These are phyloP conservation scores for Psilocybe sp. DNA, from an alignment of 768 basidiomycete species.

Conservation along the genomic window DNA sequence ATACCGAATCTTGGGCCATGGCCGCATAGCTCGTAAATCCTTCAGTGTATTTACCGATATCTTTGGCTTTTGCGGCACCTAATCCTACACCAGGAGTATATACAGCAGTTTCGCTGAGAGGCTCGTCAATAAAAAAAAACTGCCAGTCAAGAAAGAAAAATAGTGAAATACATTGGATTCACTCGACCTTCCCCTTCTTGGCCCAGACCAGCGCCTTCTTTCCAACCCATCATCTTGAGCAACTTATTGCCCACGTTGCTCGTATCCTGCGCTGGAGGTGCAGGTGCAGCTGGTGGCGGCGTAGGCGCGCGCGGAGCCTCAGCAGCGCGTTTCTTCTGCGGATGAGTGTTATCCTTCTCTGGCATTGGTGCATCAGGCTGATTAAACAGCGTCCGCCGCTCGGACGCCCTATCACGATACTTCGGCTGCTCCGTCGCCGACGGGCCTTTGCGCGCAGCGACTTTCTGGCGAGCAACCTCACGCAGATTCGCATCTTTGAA, in stretches of 20 bases:
- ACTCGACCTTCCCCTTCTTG: slow-evolving; percentile 79
- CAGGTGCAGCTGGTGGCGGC: slow-evolving; percentile 44
- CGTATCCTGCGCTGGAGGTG: slow-evolving; percentile 77
- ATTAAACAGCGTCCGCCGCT: slow-evolving; percentile 86
- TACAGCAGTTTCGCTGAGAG: slow-evolving; percentile 69
- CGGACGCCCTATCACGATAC: slow-evolving; percentile 94
- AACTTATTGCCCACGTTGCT: slow-evolving; percentile 90
- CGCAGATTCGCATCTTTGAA: slow-evolving; percentile 69
- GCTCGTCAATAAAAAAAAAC: slow-evolving; percentile 6
- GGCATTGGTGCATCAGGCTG: slow-evolving; percentile 84
- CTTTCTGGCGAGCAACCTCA: slow-evolving; percentile 73
- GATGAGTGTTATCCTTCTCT: slow-evolving; percentile 34
- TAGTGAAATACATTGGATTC: slow-evolving; percentile 72
- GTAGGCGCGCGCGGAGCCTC: slow-evolving; percentile 58
- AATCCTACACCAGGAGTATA: slow-evolving; percentile 88
- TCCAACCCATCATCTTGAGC: slow-evolving; percentile 98
- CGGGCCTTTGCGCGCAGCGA: slow-evolving; percentile 38
- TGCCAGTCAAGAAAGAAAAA: not conserved
- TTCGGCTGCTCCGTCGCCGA: slow-evolving; percentile 56
- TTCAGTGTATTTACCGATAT: slow-evolving; percentile 68
- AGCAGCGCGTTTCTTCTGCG: slow-evolving; percentile 41
- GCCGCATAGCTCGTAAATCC: slow-evolving; percentile 69
- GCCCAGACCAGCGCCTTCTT: slow-evolving; percentile 84
- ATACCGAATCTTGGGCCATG: slow-evolving; percentile 71
- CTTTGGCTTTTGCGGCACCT: slow-evolving; percentile 90